Evolutionary conservation across 1,284 basidiomycete genomes (phyloP), one percentile per base, ranked within the genome.

Genomic region (Pseudozyma sp.): DNA sequence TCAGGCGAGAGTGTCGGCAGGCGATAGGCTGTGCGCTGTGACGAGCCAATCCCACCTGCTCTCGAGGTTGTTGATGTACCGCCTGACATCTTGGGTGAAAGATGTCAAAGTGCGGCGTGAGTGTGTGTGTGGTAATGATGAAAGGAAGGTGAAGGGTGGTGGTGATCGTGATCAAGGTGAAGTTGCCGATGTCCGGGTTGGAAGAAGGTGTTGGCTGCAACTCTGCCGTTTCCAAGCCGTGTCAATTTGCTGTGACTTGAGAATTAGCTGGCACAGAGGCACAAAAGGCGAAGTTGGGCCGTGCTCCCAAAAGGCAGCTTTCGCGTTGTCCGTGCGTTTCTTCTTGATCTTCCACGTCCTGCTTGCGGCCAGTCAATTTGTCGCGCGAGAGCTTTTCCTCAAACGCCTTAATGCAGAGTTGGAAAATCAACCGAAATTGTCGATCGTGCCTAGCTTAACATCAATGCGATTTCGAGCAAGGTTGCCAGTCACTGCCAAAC

Each of bases 1-100:
- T 75, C 75, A 36, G 77, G 39, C 1, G 73, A 70, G 14, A 76
- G 55, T 2, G 68, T 70, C n/a, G 73, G 73, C 1, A 76, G 57
- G 50, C 61, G 73, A 36, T 76, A 76, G 18, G 73, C 73, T 12
- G 68, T 52, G 25, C 68, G 72, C 40, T 55, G 35, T 43, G 54
- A 18, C 51, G 57, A 50, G 48, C 48, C 39, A 16, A 52, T 48
- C n/a, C 39, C 42, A 35, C 25, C 43, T 14, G 40, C 54, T 59
- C 13, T 49, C 6, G 61, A 57, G 25, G 67, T 52, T 31, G 19
- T 11, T 50, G 18, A 35, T n/a, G 58, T 54, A 54, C 40, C 62
- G 40, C 45, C 55, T 38, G 69, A 65, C 62, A 66, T 66, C 62
- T 59, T 62, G 39, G 47, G 45, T 63, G 39, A 11, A 35, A 14